These are phyloP conservation scores for Salix purpurea DNA, from an alignment of 345 rosid species.

Conservation along the genomic window DNA sequence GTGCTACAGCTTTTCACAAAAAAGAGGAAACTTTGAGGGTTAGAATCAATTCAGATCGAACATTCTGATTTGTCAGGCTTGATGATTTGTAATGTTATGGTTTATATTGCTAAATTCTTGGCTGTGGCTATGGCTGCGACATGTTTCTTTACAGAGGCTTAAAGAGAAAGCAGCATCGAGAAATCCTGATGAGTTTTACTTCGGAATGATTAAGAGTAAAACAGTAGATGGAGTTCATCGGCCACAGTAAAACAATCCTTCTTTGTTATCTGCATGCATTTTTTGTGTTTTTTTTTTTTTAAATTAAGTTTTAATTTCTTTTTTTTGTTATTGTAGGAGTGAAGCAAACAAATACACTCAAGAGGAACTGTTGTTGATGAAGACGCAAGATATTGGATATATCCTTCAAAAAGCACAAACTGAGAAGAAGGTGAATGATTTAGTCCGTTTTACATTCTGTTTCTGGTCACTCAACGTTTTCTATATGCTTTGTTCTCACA, in stretches of 20 bases:
- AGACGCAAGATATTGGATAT: conserved; percentile 89
- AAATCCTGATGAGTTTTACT: conserved; percentile 83
- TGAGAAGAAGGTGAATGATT: conserved; percentile 54
- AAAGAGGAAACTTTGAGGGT: conserved; percentile 64
- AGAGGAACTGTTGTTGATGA: conserved; percentile 83
- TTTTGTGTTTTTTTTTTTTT: background rate
- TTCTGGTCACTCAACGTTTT: background rate
- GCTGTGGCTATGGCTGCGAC: background rate
- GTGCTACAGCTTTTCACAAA: conserved; percentile 66
- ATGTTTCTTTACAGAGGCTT: conserved; percentile 44
- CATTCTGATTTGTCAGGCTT: background rate
- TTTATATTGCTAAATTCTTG: background rate
- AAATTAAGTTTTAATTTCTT: background rate
- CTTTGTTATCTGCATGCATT: background rate
- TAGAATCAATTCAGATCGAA: background rate
- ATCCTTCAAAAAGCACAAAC: conserved; percentile 75
- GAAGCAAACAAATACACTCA: conserved; percentile 64
- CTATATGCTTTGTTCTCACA: too few relatives aligned
- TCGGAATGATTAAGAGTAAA: conserved; percentile 67
- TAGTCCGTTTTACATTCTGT: background rate
- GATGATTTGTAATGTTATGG: background rate
- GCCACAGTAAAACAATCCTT: conserved; percentile 43
- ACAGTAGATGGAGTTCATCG: conserved; percentile 58
- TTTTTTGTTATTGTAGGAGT: conserved; percentile 36
- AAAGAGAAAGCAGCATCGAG: conserved; percentile 76